Percentiles rank a stretch among this genome's conserved stretches.
Conservation (phyloP, 2,329 filamentous ascomycete genomes). For the Fusarium miscanthi region DNA sequence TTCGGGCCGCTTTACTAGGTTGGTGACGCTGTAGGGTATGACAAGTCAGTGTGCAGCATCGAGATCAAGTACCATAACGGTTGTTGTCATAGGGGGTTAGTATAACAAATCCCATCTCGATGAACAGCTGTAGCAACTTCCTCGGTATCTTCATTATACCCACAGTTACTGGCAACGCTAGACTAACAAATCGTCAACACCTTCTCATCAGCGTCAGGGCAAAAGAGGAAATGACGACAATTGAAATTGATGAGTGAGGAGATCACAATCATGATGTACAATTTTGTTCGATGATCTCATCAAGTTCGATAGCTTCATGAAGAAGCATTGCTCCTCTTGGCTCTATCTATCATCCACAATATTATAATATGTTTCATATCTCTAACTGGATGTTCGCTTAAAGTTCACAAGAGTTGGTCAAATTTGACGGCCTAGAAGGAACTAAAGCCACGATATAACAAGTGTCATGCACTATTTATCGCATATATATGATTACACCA, state of each 20-base stretch:
- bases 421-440: no score
- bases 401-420: not conserved
- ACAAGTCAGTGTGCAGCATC: not conserved
- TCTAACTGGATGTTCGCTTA: not conserved
- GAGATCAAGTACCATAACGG: conserved; percentile 6
- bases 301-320: rapidly evolving
- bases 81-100: not conserved
- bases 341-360: rapidly evolving
- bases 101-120: not conserved
- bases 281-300: not conserved
- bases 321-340: not conserved
- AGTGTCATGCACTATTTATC: no score
- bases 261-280: not conserved
- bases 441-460: no score
- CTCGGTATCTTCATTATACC: not conserved
- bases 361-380: not conserved
- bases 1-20: not conserved
- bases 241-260: conserved; percentile 23
- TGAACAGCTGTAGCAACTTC: not conserved
- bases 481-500: rapidly evolving
- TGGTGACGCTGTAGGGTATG: not conserved
- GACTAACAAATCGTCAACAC: not conserved
- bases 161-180: not conserved
- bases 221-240: not conserved
- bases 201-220: not conserved